phyloP scores from a whole-genome alignment of 1,284 basidiomycete species.

The Cutaneotrichosporon sp. region DNA sequence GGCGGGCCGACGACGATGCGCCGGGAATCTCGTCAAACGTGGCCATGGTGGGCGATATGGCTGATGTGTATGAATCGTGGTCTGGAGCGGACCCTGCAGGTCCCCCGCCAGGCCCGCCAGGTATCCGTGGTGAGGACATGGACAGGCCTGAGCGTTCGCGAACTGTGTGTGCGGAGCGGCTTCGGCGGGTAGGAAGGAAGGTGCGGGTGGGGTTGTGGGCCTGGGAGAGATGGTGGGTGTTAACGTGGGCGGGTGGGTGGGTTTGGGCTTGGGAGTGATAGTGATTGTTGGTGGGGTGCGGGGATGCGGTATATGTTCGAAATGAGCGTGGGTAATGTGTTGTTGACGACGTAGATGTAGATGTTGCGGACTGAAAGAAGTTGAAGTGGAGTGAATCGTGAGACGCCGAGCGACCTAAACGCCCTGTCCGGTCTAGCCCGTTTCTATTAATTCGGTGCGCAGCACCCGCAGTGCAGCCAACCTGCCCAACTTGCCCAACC shows the following conservation, averaged over 20 bases:
- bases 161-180: neutral
- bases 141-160: neutral
- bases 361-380: neutral
- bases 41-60: conserved; percentile 4
- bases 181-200: neutral
- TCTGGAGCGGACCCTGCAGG: neutral
- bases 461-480: neutral
- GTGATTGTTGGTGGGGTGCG: too few species aligned
- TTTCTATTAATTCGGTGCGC: neutral
- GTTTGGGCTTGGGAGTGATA: too few species aligned
- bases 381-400: neutral
- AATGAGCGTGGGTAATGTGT: neutral
- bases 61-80: neutral
- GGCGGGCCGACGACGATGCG: neutral
- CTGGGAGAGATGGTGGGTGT: neutral
- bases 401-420: neutral
- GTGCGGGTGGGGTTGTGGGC: neutral
- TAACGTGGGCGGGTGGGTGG: neutral
- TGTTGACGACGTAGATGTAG: neutral
- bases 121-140: conserved; percentile 4
- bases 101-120: neutral
- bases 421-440: too few species aligned
- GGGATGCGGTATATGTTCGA: neutral
- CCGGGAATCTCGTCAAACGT: neutral
- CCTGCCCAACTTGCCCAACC: too few species aligned